Evolutionary conservation across 495 filamentous ascomycete species (phyloP).

Genomic region (Oidiodendron maius): DNA sequence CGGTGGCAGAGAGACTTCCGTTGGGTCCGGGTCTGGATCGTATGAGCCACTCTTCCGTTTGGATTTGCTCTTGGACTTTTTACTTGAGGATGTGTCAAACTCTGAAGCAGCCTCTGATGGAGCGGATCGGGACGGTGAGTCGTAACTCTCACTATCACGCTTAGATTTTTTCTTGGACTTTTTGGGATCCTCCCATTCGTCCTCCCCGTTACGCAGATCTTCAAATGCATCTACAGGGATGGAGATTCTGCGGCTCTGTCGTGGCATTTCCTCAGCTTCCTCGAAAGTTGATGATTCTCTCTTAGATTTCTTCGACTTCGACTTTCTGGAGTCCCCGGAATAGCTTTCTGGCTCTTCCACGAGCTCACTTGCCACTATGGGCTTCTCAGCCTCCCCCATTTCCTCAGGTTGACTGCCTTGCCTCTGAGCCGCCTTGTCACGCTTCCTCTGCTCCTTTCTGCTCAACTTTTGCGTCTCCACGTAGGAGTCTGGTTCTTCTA

Average conservation of each 20-base stretch:
- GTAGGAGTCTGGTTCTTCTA: conserved; percentile 34
- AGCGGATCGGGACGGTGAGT: conserved; percentile 21
- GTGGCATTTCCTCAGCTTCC: conserved; percentile 8
- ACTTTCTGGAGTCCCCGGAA: conserved; percentile 19
- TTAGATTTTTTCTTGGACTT: conserved; percentile 24
- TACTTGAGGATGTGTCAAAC: conserved; percentile 24
- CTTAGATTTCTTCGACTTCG: conserved; percentile 23
- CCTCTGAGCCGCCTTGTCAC: conserved; percentile 24
- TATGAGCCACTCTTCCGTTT: conserved; percentile 13
- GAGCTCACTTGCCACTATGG: conserved; percentile 10
- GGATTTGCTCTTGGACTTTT: conserved; percentile 26
- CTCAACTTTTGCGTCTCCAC: conserved; percentile 26
- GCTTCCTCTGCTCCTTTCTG: conserved; percentile 33
- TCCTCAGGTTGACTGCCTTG: conserved; percentile 20
- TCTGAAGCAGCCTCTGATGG: conserved; percentile 12
- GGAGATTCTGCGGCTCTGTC: conserved; percentile 10
- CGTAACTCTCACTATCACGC: conserved; percentile 23
- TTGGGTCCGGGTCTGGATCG: conserved; percentile 12
- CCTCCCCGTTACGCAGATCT: conserved; percentile 19
- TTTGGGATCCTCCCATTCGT: conserved; percentile 20
- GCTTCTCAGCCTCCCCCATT: conserved; percentile 5
- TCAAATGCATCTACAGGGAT: conserved; percentile 28
- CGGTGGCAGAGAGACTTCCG: conserved; percentile 22
- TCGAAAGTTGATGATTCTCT: conserved; percentile 14
- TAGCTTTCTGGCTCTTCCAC: conserved; percentile 20